A percentile compares a stretch with the other conserved stretches of the same genome.
phyloP scores from a whole-genome alignment of 2,329 filamentous ascomycete species.

The Cladosporium sp. region DNA sequence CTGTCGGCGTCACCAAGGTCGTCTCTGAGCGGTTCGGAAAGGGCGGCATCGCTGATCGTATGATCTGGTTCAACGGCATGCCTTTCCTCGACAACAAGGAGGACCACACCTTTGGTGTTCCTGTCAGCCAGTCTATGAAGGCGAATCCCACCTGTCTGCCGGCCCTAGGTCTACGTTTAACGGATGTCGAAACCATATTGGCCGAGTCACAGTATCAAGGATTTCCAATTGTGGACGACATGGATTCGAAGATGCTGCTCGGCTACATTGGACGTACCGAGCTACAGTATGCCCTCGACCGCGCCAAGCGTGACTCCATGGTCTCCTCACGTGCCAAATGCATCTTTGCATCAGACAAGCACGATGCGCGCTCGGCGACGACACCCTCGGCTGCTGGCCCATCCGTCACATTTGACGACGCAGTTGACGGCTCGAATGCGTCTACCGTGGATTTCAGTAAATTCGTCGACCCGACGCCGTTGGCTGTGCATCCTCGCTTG shows the following conservation, averaged over 20 bases:
- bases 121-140: slow-evolving; percentile 83
- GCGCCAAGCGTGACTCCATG: slow-evolving; percentile 68
- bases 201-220: slow-evolving; percentile 82
- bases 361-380: slow-evolving; percentile 29
- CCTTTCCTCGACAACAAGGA: slow-evolving; percentile 97
- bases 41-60: slow-evolving; percentile 93
- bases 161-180: slow-evolving; percentile 70
- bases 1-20: slow-evolving; percentile 93
- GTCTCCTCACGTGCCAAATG: slow-evolving; percentile 72
- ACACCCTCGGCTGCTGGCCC: slow-evolving; percentile 40
- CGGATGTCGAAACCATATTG: slow-evolving; percentile 75
- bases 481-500: slow-evolving; percentile 86
- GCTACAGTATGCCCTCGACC: slow-evolving; percentile 84
- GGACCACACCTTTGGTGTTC: slow-evolving; percentile 93
- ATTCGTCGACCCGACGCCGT: slow-evolving; percentile 85
- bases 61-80: slow-evolving; percentile 99
- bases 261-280: slow-evolving; percentile 95
- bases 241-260: slow-evolving; percentile 68
- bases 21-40: slow-evolving; percentile 91
- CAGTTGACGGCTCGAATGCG: slow-evolving; percentile 57
- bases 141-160: slow-evolving; percentile 73
- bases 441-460: slow-evolving; percentile 75
- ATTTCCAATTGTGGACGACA: slow-evolving; percentile 85
- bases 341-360: slow-evolving; percentile 62
- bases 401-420: slow-evolving; percentile 60